Evolutionary conservation across 169 alveolate genomes (phyloP).

Genomic region (Toxoplasma gondii): DNA sequence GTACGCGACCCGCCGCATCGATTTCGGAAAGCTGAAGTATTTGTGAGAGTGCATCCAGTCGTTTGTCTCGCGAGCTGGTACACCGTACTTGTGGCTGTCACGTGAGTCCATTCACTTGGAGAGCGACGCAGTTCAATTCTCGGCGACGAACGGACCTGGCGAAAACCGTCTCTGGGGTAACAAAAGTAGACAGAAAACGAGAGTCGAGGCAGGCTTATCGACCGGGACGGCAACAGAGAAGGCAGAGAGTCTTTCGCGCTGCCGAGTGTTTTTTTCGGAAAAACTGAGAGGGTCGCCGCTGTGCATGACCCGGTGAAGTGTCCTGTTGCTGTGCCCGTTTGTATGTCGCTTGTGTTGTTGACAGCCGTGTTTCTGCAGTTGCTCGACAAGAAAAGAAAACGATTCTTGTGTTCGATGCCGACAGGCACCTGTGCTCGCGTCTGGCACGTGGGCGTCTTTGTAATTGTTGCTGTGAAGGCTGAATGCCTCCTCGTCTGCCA

Average conservation of each 20-base stretch:
- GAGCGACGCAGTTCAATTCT: too few species aligned
- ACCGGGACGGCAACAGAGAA: too few species aligned
- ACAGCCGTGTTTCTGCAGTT: not conserved
- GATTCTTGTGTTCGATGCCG: not conserved
- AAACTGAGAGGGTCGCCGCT: too few species aligned
- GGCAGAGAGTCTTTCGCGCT: too few species aligned
- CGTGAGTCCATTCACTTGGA: too few species aligned
- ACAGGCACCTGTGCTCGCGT: not conserved
- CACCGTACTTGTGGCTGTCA: too few species aligned
- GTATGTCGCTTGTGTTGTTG: not conserved
- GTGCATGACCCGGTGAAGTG: not conserved
- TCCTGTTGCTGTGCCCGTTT: not conserved
- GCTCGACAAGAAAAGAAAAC: not conserved
- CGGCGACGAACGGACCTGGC: too few species aligned
- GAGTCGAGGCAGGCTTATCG: too few species aligned
- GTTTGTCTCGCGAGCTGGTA: not conserved
- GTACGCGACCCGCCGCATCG: slow-evolving; percentile 85
- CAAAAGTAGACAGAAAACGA: too few species aligned
- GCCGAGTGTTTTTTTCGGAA: too few species aligned
- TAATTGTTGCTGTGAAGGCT: not conserved
- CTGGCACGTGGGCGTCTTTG: not conserved
- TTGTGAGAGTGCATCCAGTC: slow-evolving; percentile 46
- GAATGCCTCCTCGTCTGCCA: not conserved
- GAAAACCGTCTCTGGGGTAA: too few species aligned
- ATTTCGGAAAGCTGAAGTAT: slow-evolving; percentile 82